Evolutionary conservation across 441 rosid species (phyloP).

Genomic region (Pelargonium fulgidum): DNA sequence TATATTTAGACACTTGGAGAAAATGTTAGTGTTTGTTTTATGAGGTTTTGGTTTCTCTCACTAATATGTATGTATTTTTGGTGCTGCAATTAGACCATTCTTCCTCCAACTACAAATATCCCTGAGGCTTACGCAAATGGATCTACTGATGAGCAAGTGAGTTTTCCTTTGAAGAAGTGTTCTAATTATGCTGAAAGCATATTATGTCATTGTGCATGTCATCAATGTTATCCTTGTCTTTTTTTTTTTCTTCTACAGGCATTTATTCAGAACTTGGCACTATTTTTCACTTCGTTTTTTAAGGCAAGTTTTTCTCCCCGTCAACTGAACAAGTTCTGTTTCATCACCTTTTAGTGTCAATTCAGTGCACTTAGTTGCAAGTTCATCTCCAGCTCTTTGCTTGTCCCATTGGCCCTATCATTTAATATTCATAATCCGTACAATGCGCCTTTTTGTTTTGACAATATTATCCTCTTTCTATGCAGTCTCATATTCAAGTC

Average conservation of each 20-base stretch:
- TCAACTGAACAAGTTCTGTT: background rate
- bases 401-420: background rate
- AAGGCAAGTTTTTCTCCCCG: slow-evolving; percentile 46
- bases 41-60: background rate
- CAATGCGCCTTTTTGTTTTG: background rate
- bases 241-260: slow-evolving; percentile 44
- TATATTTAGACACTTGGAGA: background rate
- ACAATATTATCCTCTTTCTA: background rate
- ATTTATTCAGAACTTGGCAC: slow-evolving; percentile 92
- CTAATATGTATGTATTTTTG: background rate
- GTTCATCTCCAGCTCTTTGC: background rate
- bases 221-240: background rate
- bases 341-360: background rate
- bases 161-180: slow-evolving; percentile 22
- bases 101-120: slow-evolving; percentile 69
- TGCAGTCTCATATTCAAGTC: slow-evolving; percentile 83
- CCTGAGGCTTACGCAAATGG: slow-evolving; percentile 95
- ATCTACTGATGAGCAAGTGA: slow-evolving; percentile 82
- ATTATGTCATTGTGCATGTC: slow-evolving; percentile 6
- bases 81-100: slow-evolving; percentile 49
- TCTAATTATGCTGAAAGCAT: slow-evolving; percentile 7
- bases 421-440: background rate
- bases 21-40: background rate
- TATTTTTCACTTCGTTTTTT: slow-evolving; percentile 91
- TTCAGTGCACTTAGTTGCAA: background rate